phyloP scores from a whole-genome alignment of 164 flowering plant species.

The Hamamelis virginiana region DNA sequence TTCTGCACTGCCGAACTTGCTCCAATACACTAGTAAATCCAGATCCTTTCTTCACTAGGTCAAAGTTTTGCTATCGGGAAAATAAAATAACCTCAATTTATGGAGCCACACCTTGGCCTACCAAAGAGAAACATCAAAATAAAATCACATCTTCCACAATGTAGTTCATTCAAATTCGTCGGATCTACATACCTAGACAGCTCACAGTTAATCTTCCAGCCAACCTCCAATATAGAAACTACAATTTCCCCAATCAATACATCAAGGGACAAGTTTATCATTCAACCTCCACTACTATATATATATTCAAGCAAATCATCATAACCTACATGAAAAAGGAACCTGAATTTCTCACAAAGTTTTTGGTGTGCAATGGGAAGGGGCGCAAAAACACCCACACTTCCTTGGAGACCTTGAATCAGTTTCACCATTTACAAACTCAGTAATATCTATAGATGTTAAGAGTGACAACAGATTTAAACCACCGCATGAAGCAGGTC shows the following conservation, averaged over 20 bases:
- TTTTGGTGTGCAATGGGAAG: neutral
- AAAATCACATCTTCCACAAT: neutral
- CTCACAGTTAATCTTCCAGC: neutral
- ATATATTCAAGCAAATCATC: neutral
- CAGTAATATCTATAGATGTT: neutral
- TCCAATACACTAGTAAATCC: neutral
- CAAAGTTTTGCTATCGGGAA: neutral
- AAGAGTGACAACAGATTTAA: neutral
- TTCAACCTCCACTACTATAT: neutral
- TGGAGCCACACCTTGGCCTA: neutral
- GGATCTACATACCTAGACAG: neutral
- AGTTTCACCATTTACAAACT: neutral
- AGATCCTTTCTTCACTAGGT: neutral
- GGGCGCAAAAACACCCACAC: neutral
- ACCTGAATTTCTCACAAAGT: neutral
- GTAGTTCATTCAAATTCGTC: neutral
- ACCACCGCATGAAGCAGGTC: no score
- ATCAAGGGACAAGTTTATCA: neutral
- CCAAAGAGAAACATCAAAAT: neutral
- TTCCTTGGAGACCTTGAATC: neutral
- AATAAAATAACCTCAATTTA: neutral
- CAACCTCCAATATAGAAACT: neutral
- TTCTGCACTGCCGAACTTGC: neutral
- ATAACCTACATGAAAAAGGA: neutral
- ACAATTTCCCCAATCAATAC: neutral